These are phyloP conservation scores for Botrytis hyacinthi DNA, from an alignment of 2,329 filamentous ascomycete genomes.

Conservation along the genomic window DNA sequence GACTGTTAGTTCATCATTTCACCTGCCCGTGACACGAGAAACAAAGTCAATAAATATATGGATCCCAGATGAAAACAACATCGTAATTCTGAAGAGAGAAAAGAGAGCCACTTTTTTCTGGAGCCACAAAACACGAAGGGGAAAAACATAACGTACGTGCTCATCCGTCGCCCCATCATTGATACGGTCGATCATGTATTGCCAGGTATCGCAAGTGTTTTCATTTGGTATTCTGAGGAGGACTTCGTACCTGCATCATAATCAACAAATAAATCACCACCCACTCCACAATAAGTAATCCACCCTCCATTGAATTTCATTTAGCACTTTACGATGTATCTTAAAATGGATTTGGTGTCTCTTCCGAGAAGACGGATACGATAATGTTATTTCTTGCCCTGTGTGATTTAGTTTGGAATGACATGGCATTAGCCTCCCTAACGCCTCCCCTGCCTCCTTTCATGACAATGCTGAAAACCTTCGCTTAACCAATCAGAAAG, in stretches of 20 bases:
- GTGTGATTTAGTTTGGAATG: background rate
- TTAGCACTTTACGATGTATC: background rate
- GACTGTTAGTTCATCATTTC: background rate
- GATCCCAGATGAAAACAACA: background rate
- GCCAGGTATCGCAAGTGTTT: background rate
- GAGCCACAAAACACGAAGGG: conserved; percentile 6
- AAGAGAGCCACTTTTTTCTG: background rate
- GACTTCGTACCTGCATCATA: conserved; percentile 9
- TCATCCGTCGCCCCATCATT: background rate
- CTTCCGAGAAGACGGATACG: background rate
- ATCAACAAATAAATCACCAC: background rate
- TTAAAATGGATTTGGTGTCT: background rate
- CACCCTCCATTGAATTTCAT: background rate
- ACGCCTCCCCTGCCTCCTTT: conserved; percentile 11
- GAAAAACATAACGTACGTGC: background rate
- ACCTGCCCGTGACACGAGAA: background rate
- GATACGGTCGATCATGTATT: conserved; percentile 4
- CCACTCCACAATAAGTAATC: background rate
- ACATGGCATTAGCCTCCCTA: conserved; percentile 2
- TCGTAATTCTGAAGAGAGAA: background rate
- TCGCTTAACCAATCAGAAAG: conserved; percentile 6
- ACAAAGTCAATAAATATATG: background rate
- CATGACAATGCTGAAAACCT: background rate
- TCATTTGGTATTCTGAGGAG: background rate
- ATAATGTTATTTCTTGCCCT: background rate